Percentiles rank a stretch among this genome's conserved stretches.
phyloP scores from a whole-genome alignment of 257 asterid species.

The Apocynum venetum region DNA sequence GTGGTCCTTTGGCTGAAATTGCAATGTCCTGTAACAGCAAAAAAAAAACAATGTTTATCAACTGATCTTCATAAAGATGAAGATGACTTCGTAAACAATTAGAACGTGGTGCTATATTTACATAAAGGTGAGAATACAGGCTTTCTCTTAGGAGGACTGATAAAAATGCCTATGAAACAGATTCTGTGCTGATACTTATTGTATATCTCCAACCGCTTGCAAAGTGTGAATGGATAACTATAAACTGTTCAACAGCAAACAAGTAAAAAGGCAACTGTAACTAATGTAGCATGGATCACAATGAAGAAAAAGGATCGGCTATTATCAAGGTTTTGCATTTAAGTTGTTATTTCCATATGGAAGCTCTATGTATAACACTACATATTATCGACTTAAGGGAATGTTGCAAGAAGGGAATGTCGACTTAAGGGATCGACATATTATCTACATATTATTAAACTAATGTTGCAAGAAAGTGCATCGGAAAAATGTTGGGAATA shows the following conservation, averaged over 20 bases:
- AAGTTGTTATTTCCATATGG: neutral
- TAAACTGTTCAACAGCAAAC: no score
- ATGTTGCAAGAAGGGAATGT: no score
- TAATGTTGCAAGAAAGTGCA: neutral
- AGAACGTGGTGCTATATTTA: neutral
- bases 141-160: neutral
- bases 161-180: neutral
- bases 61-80: neutral
- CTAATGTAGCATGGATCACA: no score
- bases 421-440: no score
- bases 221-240: neutral
- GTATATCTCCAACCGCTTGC: neutral
- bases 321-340: neutral
- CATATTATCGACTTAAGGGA: no score
- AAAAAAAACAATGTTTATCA: neutral
- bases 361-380: neutral
- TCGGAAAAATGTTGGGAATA: neutral
- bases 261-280: no score
- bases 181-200: neutral
- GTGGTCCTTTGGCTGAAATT: conserved; percentile 29
- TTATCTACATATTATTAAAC: no score
- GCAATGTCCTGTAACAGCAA: conserved; percentile 22
- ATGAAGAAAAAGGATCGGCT: neutral
- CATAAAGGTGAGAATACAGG: neutral
- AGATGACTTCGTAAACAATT: neutral